Base-by-base conservation (phyloP, 2,329 filamentous ascomycete species). In the Stemphylium vesicarium region DNA sequence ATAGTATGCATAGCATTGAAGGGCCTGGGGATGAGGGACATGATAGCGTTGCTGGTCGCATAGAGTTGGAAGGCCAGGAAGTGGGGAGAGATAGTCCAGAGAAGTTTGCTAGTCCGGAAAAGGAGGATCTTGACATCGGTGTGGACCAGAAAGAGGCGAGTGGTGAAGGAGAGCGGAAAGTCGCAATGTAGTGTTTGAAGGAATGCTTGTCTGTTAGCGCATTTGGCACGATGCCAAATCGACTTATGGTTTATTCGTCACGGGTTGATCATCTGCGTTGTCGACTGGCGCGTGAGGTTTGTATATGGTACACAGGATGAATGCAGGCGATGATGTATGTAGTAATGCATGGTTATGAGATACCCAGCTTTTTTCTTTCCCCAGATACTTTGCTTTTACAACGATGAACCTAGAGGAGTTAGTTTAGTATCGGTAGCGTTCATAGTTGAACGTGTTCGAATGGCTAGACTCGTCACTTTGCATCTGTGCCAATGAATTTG, bases 1-100 rank as follows among this genome's bases (percentile, higher is more conserved):
- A 69, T 26, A 66, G 62, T 35, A 47, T 59, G 32, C 56, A 48
- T 12, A 56, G 50, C 12, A 50, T 50, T 4, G 40, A 54, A 20
- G 57, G 47, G 0, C 38, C 40, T 9, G 51, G 42, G n/a, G 62
- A 63, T 2, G 63, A 56, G 7, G 62, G 53, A 4, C 26, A 29
- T 2, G 60, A 63, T 13, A 60, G 37, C 47, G 33, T 42, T 41
- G 22, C 32, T 26, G 41, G 43, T 6, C 56, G 46, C 12, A 46
- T 37, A 2, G 51, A 50, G 15, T 39, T 54, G 9, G 50, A 42
- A 13, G 45, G 45, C 6, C 43, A 50, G n/a, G 50, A 54, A 4
- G 29, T 46, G n/a, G 50, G 50, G n/a, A 54, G 43, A 26, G 40
- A 32, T 10, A 50, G 46, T 32, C 51, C 51, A 2, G 51, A 54